Base-by-base conservation (phyloP, 2,329 filamentous ascomycete genomes). In the Huntiella abstrusa region DNA sequence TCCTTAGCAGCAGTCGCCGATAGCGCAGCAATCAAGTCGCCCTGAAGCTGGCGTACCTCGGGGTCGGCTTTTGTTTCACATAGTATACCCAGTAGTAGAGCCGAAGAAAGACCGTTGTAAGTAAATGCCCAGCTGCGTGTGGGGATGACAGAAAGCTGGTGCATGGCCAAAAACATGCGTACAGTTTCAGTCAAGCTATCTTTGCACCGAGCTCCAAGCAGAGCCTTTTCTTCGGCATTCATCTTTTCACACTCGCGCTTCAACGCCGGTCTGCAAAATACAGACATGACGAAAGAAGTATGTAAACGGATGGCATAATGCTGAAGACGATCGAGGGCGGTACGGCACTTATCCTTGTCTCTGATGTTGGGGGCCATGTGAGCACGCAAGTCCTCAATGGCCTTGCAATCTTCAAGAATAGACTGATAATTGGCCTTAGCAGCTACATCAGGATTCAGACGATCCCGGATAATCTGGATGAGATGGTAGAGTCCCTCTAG, bases 81-180 rank as follows among this genome's bases (percentile, higher is more conserved):
- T 1, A 78, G 56, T 43, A 80, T 76, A 12, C 75, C 75, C 6
- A 80, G 68, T 3, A 80, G 62, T 3, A 80, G 65, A 1, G 75
- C 75, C 0, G 75, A 80, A 6, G 75, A 79, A 5, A 80, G 65
- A 1, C 75, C 74, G 53, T 80, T 74, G 49, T 79, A 79, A 1
- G 75, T 80, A 51, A 79, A 79, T 0, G 75, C 75, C 75, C 75
- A 80, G 48, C 73, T 78, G 19, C 75, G 64, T 0, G 75, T 80
- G 1, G 75, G 75, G 41, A 79, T 78, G 6, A 76, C 71, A 2
- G 74, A 78, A 28, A 80, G 61, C 51, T 77, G 75, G 56, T 80
- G 75, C 75, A 80, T 80, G 12, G 75, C 72, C 16, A 80, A 62
- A 55, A 79, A 80, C 75, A 79, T 80, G 36, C 73, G 69, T 8